Evolutionary conservation across 148 eudicot species (phyloP), one percentile per base, ranked within the genome.

Genomic region (Bassia scoparia): DNA sequence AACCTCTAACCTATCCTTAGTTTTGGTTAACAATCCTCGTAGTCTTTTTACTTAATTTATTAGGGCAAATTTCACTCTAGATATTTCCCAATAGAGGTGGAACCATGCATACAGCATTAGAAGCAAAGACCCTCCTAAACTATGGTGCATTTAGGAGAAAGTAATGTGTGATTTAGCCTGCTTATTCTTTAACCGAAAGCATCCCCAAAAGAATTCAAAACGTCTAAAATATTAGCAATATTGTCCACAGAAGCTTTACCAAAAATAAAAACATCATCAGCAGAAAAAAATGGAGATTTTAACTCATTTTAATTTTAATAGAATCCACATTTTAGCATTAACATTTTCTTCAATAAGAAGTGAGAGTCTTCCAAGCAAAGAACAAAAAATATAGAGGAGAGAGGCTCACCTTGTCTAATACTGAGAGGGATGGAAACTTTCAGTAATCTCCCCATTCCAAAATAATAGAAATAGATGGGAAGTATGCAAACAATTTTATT

Each of bases 51-150:
- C n/a, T n/a, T n/a, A n/a, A n/a, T n/a, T n/a, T n/a, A n/a, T n/a
- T n/a, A n/a, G n/a, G n/a, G n/a, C n/a, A n/a, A n/a, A n/a, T n/a
- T n/a, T n/a, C n/a, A n/a, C n/a, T n/a, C n/a, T n/a, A n/a, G n/a
- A n/a, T n/a, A n/a, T 0, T 30, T 68, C 0, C 71, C 71, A 48
- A 68, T 27, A 33, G 24, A 29, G 2, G 56, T 48, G 2, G 20
- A 1, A 2, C 38, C 20, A 0, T 14, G 0, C 0, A 68, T 37
- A 10, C 13, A 48, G 3, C 0, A 16, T 3, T 7, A 0, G 0
- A 16, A 0, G 7, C 4, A 5, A 7, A 48, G 5, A 17, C 17
- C 1, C 3, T 4, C 30, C 9, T 35, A 15, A 17, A 29, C 4
- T 0, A 0, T 2, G 26, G 38, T 2, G 2, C 15, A 49, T 10